Percentiles rank a stretch among this genome's conserved stretches.
Conservation (phyloP, 768 basidiomycete species). For the Epithele typhae region DNA sequence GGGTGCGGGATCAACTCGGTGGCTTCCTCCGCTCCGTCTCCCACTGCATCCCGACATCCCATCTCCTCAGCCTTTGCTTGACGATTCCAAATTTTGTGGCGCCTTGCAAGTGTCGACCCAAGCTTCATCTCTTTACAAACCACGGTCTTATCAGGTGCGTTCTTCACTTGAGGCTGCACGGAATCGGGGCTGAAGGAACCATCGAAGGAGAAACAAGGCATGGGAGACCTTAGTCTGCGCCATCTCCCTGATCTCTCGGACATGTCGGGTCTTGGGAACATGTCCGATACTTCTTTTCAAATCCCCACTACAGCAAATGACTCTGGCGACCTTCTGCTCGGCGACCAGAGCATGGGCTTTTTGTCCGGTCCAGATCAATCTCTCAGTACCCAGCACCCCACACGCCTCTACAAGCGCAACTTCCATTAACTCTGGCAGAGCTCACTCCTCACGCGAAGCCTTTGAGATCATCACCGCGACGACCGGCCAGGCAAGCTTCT, state of each 20-base stretch:
- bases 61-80: no score
- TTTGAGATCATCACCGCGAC: constrained; percentile 16
- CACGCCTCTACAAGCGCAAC: constrained; percentile 13
- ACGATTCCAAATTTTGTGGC: no score
- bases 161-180: no score
- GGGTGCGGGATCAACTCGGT: no score
- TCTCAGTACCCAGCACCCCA: constrained; percentile 27
- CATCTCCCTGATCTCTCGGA: constrained; percentile 53
- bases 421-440: constrained; percentile 20
- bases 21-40: no score
- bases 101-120: no score
- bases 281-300: constrained; percentile 47
- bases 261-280: constrained; percentile 36
- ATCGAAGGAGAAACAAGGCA: no score
- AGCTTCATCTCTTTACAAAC: neutral
- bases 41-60: no score
- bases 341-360: constrained; percentile 41
- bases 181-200: no score
- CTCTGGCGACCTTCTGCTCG: constrained; percentile 31
- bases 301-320: constrained; percentile 37
- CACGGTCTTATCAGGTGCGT: neutral
- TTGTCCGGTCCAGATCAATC: constrained; percentile 39
- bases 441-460: constrained; percentile 21
- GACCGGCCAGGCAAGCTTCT: constrained; percentile 17
- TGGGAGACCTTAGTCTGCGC: constrained; percentile 41